Evolutionary conservation across 495 filamentous ascomycete genomes (phyloP).

Genomic region (Achaetomiella virescens): DNA sequence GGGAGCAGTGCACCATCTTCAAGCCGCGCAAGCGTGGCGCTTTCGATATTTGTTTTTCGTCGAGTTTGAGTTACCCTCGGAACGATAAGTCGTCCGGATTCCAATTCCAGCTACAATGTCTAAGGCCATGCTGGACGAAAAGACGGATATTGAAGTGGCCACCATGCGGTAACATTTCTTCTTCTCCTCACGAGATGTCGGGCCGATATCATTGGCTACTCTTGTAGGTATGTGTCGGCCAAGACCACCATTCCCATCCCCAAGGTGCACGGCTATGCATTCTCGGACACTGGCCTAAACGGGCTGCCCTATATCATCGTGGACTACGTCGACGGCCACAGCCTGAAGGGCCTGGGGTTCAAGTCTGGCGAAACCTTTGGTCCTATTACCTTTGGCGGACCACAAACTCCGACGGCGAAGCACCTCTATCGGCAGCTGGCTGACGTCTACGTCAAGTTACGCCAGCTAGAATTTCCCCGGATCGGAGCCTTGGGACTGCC

Average conservation of each 20-base stretch:
- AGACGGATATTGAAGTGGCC: conserved; percentile 3
- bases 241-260: neutral
- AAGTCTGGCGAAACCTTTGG: neutral
- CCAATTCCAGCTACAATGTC: neutral
- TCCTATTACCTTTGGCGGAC: neutral
- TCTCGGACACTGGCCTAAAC: neutral
- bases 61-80: neutral
- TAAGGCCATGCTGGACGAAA: conserved; percentile 1
- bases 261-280: neutral
- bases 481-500: neutral
- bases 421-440: neutral
- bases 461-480: neutral
- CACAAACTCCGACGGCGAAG: neutral
- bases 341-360: neutral
- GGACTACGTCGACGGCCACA: neutral
- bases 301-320: neutral
- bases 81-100: neutral
- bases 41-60: conserved; percentile 4
- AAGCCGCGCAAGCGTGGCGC: neutral
- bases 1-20: neutral
- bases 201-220: neutral
- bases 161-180: neutral
- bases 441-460: neutral
- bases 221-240: neutral
- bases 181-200: neutral